Base-by-base conservation (phyloP, 495 filamentous ascomycete species). In the Aspergillus carlsbadensis region DNA sequence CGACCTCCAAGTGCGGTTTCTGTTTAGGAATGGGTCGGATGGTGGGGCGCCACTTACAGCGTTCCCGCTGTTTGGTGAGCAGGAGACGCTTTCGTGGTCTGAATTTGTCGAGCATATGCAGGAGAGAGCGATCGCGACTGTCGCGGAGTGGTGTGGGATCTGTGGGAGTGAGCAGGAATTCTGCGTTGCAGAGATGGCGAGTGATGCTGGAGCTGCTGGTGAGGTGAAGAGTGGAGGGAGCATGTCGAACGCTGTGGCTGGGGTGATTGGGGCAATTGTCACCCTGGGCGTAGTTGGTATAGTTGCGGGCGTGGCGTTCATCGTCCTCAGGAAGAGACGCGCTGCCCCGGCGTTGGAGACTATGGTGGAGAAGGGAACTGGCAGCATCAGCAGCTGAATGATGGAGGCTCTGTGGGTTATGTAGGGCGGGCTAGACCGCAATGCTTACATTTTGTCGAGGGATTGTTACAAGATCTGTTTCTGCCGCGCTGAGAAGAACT, bases 261-360 rank as follows among this genome's bases (percentile, higher is more conserved):
- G 84, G 37, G 81, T 85, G 0, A 82, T 87, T 68, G 85, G 84
- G 17, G 85, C 84, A 8, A 75, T 85, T 65, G 82, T 87, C 1
- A 85, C 83, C 5, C 67, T 87, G 33, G 84, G 71, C 10, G 75
- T 84, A 0, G 34, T 56, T 4, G 53, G 33, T 24, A 62, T 84
- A 10, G 58, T 84, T 49, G 80, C 75, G 2, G 42, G 76, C 11
- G 71, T 78, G 64, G 76, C 70, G 29, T 61, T 80, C 31, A 65
- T 79, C 40, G 65, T 81, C 69, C 48, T 81, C 33, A 33, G 41
- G 42, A 45, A 29, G 41, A 37, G 35, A 21, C 34, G 33, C 26
- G 26, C 26, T 29, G 26, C 26, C 8, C 4, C 8, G 8, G 26
- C 26, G 26, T 8, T 8, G 26, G 26, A 29, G 26, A 29, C 8